A percentile compares a stretch with the other conserved stretches of the same genome.
Conservation (phyloP, 176 grass and related monocot genomes). For the Neostapfia colusana region DNA sequence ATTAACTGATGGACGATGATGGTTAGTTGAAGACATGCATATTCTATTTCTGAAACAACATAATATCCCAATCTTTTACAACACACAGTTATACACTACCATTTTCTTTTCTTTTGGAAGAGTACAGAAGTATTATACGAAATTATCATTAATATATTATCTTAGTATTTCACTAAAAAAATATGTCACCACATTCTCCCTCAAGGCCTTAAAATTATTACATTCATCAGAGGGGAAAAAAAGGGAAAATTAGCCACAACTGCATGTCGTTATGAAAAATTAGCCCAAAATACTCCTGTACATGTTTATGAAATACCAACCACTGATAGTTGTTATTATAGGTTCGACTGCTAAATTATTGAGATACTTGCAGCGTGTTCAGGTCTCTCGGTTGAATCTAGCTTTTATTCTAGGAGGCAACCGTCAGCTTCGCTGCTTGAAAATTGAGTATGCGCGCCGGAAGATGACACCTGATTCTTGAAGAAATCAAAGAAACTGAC, state of each 20-base stretch:
- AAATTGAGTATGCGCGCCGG: not conserved
- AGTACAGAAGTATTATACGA: not conserved
- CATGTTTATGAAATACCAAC: no score
- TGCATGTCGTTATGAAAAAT: no score
- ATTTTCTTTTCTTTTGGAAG: not conserved
- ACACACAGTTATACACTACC: not conserved
- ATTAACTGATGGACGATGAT: not conserved
- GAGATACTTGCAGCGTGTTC: not conserved
- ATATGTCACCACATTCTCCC: no score
- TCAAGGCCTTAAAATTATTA: no score
- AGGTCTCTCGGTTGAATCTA: not conserved
- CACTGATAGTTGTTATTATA: no score
- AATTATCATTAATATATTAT: no score
- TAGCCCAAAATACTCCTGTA: no score
- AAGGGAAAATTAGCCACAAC: no score
- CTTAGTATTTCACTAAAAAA: no score
- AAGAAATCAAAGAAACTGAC: conserved; percentile 34
- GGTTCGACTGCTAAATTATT: not conserved
- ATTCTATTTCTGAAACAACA: not conserved
- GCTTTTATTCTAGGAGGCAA: not conserved
- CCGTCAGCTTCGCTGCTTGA: not conserved
- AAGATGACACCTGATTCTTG: not conserved
- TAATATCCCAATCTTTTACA: not conserved
- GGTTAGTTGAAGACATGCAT: not conserved
- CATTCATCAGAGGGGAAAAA: no score